Conservation (phyloP, 495 filamentous ascomycete genomes). For the Penicillium argentinense region DNA sequence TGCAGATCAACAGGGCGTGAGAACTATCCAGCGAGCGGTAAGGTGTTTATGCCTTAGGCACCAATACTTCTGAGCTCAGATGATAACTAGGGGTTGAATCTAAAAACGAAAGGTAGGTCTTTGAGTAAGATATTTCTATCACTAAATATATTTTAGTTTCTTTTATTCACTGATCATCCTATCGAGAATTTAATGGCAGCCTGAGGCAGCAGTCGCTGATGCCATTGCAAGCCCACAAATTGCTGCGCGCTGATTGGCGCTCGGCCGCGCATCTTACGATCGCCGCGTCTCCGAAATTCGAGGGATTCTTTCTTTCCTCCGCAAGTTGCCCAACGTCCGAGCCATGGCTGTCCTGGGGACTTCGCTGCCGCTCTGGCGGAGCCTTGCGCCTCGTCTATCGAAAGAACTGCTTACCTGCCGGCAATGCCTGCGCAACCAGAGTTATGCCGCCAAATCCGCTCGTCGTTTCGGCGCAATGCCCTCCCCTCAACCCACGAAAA, state of each 20-base stretch:
- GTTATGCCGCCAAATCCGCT: conserved; percentile 34
- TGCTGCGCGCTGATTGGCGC: conserved; percentile 24
- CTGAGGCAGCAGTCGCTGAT: background rate
- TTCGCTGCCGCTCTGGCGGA: conserved; percentile 33
- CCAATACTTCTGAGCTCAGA: background rate
- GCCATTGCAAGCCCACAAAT: conserved; percentile 23
- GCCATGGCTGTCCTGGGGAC: conserved; percentile 40
- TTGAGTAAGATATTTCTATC: background rate
- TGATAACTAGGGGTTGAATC: background rate
- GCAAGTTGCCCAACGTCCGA: conserved; percentile 6
- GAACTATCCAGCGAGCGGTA: conserved; percentile 5
- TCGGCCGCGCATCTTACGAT: conserved; percentile 21
- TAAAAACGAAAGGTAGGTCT: background rate
- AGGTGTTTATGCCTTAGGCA: conserved; percentile 24
- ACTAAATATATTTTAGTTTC: too few relatives aligned
- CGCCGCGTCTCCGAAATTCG: conserved; percentile 12
- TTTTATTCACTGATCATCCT: too few relatives aligned
- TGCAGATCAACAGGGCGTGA: conserved; percentile 8
- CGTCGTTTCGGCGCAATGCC: conserved; percentile 32
- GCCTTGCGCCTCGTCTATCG: conserved; percentile 50
- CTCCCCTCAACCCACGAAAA: conserved; percentile 27
- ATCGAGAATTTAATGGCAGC: too few relatives aligned
- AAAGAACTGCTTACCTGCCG: conserved; percentile 60
- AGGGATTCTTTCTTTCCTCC: conserved; percentile 13
- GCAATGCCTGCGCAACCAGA: conserved; percentile 54